phyloP scores from a whole-genome alignment of 2,329 filamentous ascomycete genomes.

The Paraphaeosphaeria sporulosa region DNA sequence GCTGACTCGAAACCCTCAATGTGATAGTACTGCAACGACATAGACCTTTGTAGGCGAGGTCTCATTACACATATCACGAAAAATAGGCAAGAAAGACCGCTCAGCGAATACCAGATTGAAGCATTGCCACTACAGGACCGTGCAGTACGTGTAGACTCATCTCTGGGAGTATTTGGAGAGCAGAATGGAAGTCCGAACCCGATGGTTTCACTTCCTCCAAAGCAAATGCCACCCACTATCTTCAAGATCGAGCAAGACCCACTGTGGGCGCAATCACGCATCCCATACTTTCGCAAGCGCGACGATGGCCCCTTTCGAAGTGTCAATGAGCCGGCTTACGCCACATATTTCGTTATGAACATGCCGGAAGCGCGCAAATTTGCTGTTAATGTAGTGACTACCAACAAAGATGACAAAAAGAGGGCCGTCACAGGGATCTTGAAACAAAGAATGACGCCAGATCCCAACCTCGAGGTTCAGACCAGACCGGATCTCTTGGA shows the following conservation, averaged over 20 bases:
- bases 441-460: background rate
- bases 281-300: constrained; percentile 13
- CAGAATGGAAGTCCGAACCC: background rate
- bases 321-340: background rate
- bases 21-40: constrained; percentile 1
- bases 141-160: background rate
- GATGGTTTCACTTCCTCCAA: background rate
- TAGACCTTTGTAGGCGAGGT: constrained; percentile 3
- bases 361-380: background rate
- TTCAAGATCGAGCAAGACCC: constrained; percentile 4
- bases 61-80: background rate
- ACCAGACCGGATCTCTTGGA: too few relatives aligned
- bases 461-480: background rate
- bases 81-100: background rate
- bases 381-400: background rate
- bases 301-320: constrained; percentile 11
- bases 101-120: constrained; percentile 13
- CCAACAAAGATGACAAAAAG: background rate
- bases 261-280: constrained; percentile 12
- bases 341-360: constrained; percentile 21
- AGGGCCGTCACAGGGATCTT: background rate
- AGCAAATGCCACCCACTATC: background rate
- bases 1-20: background rate
- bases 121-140: background rate
- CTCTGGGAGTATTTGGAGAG: background rate